Evolutionary conservation across 345 rosid species (phyloP).

Genomic region (Mercurialis annua): DNA sequence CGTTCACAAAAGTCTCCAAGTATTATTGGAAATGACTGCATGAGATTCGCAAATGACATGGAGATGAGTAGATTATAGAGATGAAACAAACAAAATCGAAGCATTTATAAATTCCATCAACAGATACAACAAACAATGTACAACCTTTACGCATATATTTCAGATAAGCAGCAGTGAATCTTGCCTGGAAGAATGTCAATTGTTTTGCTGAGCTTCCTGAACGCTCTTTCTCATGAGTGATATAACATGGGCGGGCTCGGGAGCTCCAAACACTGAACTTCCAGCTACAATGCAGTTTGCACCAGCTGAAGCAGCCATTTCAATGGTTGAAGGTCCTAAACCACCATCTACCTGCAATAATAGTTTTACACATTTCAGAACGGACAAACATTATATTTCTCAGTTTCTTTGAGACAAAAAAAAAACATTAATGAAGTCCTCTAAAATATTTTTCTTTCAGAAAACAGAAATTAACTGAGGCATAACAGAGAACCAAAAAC

Average conservation of each 20-base stretch:
- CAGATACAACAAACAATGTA: background rate
- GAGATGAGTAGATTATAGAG: background rate
- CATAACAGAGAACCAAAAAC: background rate
- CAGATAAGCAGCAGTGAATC: slow-evolving; percentile 6
- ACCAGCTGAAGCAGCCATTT: slow-evolving; percentile 67
- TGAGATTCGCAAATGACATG: background rate
- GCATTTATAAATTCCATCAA: slow-evolving; percentile 15
- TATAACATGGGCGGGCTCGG: slow-evolving; percentile 71
- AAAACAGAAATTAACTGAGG: background rate
- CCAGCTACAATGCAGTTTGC: slow-evolving; percentile 85
- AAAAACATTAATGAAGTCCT: background rate
- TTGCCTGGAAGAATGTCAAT: slow-evolving; percentile 23
- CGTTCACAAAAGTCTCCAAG: background rate
- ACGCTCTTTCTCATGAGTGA: slow-evolving; percentile 60
- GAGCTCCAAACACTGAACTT: slow-evolving; percentile 92
- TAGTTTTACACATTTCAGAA: background rate
- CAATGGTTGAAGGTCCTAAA: slow-evolving; percentile 84
- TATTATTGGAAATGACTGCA: background rate
- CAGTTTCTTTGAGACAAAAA: background rate
- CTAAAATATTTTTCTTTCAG: background rate
- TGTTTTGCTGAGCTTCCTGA: slow-evolving; percentile 40
- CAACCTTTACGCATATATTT: background rate
- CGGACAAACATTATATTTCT: background rate
- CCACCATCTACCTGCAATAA: slow-evolving; percentile 82
- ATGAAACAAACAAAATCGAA: background rate